Conservation (phyloP, 169 alveolate species). For the Eimeria tenella region DNA sequence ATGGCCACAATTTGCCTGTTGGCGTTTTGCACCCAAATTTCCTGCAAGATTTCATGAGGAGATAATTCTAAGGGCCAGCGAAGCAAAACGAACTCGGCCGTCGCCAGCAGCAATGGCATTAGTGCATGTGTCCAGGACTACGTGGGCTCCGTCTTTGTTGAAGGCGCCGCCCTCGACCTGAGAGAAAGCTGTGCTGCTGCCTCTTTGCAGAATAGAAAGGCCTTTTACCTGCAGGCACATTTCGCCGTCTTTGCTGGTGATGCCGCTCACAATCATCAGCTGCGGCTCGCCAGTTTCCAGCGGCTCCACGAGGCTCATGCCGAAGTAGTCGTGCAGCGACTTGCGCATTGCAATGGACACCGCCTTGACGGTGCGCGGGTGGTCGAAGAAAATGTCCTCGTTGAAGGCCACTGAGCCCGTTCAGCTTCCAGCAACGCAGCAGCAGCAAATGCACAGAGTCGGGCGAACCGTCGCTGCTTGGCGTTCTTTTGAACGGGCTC, state of each 20-base stretch:
- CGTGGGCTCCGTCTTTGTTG: constrained; percentile 87
- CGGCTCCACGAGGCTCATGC: constrained; percentile 89
- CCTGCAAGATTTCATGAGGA: constrained; percentile 40
- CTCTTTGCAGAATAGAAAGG: not conserved
- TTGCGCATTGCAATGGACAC: constrained; percentile 88
- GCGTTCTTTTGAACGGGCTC: constrained; percentile 82
- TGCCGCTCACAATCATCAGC: constrained; percentile 90
- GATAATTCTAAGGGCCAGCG: not conserved
- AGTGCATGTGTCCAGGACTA: constrained; percentile 87
- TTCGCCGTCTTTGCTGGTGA: constrained; percentile 90
- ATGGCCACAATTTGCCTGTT: constrained; percentile 83
- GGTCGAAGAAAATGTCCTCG: constrained; percentile 84
- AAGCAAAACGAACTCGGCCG: constrained; percentile 84
- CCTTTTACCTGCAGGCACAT: constrained; percentile 90
- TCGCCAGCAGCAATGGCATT: constrained; percentile 90
- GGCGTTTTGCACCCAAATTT: constrained; percentile 81
- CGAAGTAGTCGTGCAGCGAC: constrained; percentile 90
- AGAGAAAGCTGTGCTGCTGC: no score
- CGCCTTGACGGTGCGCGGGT: constrained; percentile 85
- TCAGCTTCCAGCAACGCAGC: no score
- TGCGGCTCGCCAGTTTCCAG: constrained; percentile 94
- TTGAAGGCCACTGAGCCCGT: constrained; percentile 80
- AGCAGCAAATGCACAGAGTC: no score
- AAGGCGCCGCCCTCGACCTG: constrained; percentile 88
- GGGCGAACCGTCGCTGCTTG: constrained; percentile 81